phyloP scores from a whole-genome alignment of 208 protist genomes.

The Acanthamoeba sp. region DNA sequence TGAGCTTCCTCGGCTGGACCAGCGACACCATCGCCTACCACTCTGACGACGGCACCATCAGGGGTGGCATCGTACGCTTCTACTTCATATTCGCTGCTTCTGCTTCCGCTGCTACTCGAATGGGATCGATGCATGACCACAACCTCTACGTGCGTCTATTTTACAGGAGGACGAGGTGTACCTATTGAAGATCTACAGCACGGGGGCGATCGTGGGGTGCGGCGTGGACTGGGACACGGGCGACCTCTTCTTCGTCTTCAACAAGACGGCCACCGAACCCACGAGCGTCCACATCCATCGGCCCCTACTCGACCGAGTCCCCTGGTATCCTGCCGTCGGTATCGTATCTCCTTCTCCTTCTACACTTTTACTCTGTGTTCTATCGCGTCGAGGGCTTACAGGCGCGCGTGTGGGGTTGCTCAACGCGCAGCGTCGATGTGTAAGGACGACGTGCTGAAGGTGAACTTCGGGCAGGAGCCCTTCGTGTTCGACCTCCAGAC shows the following conservation, averaged over 20 bases:
- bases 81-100: background rate
- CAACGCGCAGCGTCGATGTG: background rate
- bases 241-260: background rate
- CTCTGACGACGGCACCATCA: slow-evolving; percentile 42
- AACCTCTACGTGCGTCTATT: no score
- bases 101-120: background rate
- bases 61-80: background rate
- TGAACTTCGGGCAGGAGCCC: slow-evolving; percentile 35
- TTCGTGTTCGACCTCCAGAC: slow-evolving; percentile 30
- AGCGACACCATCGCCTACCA: background rate
- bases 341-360: background rate
- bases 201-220: background rate
- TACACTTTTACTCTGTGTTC: background rate
- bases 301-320: background rate
- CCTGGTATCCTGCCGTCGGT: slow-evolving; percentile 17
- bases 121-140: background rate
- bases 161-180: background rate
- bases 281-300: background rate
- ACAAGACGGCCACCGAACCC: background rate
- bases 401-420: background rate
- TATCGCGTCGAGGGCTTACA: no score
- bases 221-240: slow-evolving; percentile 22
- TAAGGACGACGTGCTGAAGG: background rate
- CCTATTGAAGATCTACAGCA: background rate
- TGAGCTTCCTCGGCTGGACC: slow-evolving; percentile 33